Base-by-base conservation (phyloP, 495 filamentous ascomycete genomes). In the Podospora comata region DNA sequence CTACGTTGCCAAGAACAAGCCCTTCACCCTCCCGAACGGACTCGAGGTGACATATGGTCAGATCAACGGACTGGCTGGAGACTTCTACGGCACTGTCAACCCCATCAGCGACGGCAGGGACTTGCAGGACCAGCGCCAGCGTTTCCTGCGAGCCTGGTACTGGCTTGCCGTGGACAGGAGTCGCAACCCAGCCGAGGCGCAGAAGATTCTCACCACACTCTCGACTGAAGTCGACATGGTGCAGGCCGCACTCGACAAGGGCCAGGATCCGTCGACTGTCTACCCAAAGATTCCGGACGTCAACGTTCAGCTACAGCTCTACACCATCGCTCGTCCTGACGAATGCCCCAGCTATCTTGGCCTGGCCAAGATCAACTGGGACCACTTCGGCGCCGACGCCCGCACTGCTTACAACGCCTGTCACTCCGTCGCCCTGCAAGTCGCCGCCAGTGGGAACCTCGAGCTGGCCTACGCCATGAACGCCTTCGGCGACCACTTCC, bases 401-500 rank as follows among this genome's bases (percentile, higher is more conserved):
- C 67, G 68, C 19, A 65, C 48, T 6, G 72, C 70, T 4, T 74
- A 74, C 62, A 68, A 70, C 44, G 70, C 70, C 3, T 70, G 72
- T 6, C 72, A 74, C 59, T 55, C 34, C 2, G 57, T 58, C 16
- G 72, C 72, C 4, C 64, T 74, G n/a, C 39, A 64, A 5, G 55
- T 20, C 5, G 72, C 70, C 26, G 58, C 55, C 15, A 9, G 7
- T 1, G 63, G 70, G 16, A 55, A 70, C 23, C 68, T 72, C 6
- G 53, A 62, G n/a, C 20, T 19, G 3, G 72, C 65, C 11, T 74
- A 74, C 59, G 58, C 72, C 39, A 60, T 72, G 32, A 74, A 74
- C 34, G 72, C 72, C n/a, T 74, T 74, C 60, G 72, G 70, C n/a
- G 72, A 74, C 54, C 72, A 72, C 62, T 74, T 63, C 44, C 67